These are phyloP conservation scores for Claviceps monticola DNA, from an alignment of 2,329 filamentous ascomycete genomes.

Conservation along the genomic window DNA sequence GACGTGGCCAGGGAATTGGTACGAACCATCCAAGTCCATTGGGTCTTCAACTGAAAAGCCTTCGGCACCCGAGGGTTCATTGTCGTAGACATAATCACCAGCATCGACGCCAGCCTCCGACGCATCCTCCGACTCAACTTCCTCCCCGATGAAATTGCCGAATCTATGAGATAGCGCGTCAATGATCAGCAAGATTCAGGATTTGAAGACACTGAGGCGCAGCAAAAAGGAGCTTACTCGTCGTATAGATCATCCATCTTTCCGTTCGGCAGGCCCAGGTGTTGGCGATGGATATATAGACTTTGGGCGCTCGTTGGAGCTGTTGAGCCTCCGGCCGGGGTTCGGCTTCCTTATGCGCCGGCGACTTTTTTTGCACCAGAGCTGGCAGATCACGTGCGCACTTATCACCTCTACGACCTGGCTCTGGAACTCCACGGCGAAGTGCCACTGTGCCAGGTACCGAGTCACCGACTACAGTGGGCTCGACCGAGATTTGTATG, in stretches of 20 bases:
- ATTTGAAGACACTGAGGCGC: background rate
- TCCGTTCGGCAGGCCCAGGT: conserved; percentile 8
- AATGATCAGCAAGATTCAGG: background rate
- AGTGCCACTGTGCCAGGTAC: no score
- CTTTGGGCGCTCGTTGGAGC: conserved; percentile 9
- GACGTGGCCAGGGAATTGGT: background rate
- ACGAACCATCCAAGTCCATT: conserved; percentile 79
- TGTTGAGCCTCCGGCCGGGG: background rate
- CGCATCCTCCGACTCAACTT: conserved; percentile 70
- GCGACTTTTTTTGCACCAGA: conserved; percentile 9
- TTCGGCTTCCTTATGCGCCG: conserved; percentile 1
- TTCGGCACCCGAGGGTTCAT: conserved; percentile 54
- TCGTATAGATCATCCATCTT: conserved; percentile 93
- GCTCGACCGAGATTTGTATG: no score
- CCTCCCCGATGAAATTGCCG: conserved; percentile 96
- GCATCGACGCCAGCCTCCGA: conserved; percentile 63
- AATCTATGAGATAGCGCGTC: conserved; percentile 44
- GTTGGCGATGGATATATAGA: conserved; percentile 12
- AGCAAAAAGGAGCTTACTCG: conserved; percentile 44
- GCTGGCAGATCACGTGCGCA: conserved; percentile 8
- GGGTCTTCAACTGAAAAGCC: conserved; percentile 59
- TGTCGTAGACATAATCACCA: conserved; percentile 69
- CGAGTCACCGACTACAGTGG: no score
- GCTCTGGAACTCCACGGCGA: no score
- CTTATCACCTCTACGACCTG: no score